Evolutionary conservation across 2,329 filamentous ascomycete species (phyloP), one percentile per base, ranked within the genome.

Genomic region (Sporothrix brunneoviolacea): DNA sequence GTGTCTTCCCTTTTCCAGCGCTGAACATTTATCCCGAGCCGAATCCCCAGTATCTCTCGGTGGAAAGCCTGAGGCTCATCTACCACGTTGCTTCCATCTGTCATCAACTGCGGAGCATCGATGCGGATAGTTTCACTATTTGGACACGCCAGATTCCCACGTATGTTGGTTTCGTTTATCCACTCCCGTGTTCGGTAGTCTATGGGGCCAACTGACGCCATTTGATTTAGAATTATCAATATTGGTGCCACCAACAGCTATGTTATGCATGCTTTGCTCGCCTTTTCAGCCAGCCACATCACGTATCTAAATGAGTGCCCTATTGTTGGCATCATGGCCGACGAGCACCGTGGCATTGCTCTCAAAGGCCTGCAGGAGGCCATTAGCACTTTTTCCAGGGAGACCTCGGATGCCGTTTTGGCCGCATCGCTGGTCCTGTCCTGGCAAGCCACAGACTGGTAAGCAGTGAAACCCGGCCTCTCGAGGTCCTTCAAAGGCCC

Each of bases 371-470:
- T 97, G 42, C 89, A 95, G 62, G 86, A 91, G 62, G 89, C 90
- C 24, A 91, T 97, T 59, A 82, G 83, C 39, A 77, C 79, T 18
- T 96, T 97, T 68, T 94, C 87, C 3, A 83, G 82, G 60, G 82
- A 86, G 47, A 95, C 90, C 54, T 91, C 89, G 2, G 91, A 98
- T 68, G 90, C 91, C 38, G 84, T 96, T 55, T 77, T 98, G 49
- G 91, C 91, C 22, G 88, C 91, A 28, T 96, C 91, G 22, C 82
- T 96, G 39, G 79, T 97, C 42, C 77, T 98, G 44, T 94, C 91
- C 33, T 97, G 93, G 91, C 91, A 97, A 71, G 88, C 89, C 50
- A 93, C 85, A 54, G 91, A 97, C 72, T 97, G 91, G 91, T 94
- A 77, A 75, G 50, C 24, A 4, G 13, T 8, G n/a, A n/a, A 12